Evolutionary conservation across 2,329 filamentous ascomycete species (phyloP).

Genomic region (Metarhizium rileyi): DNA sequence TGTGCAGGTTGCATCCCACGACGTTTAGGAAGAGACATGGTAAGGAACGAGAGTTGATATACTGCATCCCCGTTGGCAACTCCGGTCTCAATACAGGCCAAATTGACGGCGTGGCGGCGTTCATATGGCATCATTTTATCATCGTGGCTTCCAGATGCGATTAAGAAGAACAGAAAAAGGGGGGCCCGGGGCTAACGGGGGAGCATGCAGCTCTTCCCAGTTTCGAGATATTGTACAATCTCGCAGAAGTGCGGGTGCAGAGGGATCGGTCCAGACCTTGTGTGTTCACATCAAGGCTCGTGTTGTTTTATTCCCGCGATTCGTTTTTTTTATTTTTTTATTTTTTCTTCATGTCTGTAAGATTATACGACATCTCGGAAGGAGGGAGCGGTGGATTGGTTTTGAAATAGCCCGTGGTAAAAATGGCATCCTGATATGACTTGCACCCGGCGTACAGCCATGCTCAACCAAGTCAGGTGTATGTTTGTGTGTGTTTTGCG

Average conservation of each 20-base stretch:
- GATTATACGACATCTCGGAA: background rate
- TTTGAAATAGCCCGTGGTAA: background rate
- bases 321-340: background rate
- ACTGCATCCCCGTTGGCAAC: background rate
- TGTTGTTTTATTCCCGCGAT: background rate
- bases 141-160: background rate
- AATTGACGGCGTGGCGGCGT: constrained; percentile 10
- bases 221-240: background rate
- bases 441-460: background rate
- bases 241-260: background rate
- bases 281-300: background rate
- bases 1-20: background rate
- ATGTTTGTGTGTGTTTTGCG: background rate
- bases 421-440: background rate
- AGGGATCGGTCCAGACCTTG: background rate
- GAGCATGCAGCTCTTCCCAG: background rate
- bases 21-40: background rate
- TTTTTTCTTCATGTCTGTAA: background rate
- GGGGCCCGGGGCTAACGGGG: background rate
- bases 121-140: constrained; percentile 15
- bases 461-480: too few relatives aligned
- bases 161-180: background rate
- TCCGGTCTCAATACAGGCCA: background rate
- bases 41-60: background rate
- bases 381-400: background rate